These are phyloP conservation scores for Termitomyces heimii DNA, from an alignment of 768 basidiomycete species.

Conservation along the genomic window DNA sequence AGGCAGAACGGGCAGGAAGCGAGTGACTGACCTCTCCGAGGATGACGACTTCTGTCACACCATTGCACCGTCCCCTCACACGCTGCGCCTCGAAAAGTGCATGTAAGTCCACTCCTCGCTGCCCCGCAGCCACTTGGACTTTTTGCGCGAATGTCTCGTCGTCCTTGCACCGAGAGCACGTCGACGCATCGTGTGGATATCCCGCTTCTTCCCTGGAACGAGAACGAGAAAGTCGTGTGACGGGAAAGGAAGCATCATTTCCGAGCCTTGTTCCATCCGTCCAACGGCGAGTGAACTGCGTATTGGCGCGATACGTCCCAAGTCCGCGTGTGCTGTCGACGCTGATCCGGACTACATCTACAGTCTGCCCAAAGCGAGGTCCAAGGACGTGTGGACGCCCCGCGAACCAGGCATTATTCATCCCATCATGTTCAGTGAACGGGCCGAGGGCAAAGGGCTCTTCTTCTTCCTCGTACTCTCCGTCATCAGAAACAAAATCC, in stretches of 20 bases:
- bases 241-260: not conserved
- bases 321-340: not conserved
- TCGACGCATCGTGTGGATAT: not conserved
- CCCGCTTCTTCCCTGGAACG: not conserved
- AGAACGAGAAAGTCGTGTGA: not conserved
- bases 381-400: conserved; percentile 4
- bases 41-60: conserved; percentile 56
- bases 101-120: not conserved
- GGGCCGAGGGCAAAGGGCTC: conserved; percentile 11
- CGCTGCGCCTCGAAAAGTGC: not conserved
- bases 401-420: conserved; percentile 15
- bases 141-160: not conserved
- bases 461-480: conserved; percentile 16
- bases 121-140: not conserved
- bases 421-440: conserved; percentile 2
- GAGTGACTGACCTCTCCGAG: conserved; percentile 43
- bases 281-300: conserved; percentile 10
- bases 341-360: not conserved
- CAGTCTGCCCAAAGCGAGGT: not conserved
- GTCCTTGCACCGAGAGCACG: conserved; percentile 1
- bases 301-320: not conserved
- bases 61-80: conserved; percentile 32
- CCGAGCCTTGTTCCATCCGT: conserved; percentile 2
- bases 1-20: not conserved
- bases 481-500: not conserved